Evolutionary conservation across 257 asterid genomes (phyloP).

Genomic region (Paraleonurus japonicus): DNA sequence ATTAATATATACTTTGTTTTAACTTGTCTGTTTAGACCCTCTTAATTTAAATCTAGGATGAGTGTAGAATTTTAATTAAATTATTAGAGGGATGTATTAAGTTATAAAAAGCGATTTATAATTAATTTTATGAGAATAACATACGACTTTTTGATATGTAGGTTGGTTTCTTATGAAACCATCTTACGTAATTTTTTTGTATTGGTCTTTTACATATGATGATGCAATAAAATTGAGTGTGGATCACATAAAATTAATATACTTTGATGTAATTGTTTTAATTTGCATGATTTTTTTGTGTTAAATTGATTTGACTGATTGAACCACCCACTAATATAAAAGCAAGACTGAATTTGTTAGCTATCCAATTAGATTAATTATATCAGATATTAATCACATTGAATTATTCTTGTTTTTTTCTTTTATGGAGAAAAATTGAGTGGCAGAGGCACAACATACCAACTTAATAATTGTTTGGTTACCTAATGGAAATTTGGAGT

Average conservation of each 20-base stretch:
- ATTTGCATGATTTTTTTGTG: no score
- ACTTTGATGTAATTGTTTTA: no score
- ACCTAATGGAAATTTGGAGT: slow-evolving; percentile 22
- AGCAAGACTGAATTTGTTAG: neutral
- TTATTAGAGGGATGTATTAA: neutral
- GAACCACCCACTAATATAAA: neutral
- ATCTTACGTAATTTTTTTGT: neutral
- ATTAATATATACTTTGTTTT: neutral
- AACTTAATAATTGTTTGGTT: slow-evolving; percentile 10
- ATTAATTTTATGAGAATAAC: neutral
- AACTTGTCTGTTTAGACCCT: neutral
- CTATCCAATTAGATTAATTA: neutral
- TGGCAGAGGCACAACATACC: neutral
- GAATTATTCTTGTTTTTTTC: neutral
- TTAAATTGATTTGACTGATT: neutral
- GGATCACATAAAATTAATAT: neutral
- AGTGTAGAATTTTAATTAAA: neutral
- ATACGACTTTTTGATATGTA: neutral
- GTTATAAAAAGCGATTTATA: neutral
- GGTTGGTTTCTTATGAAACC: neutral
- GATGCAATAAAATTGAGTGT: no score
- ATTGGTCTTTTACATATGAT: neutral
- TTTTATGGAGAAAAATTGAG: neutral
- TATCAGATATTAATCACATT: neutral
- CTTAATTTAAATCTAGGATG: no score